phyloP scores from a whole-genome alignment of 2,329 filamentous ascomycete genomes.

The Phoma sp. region DNA sequence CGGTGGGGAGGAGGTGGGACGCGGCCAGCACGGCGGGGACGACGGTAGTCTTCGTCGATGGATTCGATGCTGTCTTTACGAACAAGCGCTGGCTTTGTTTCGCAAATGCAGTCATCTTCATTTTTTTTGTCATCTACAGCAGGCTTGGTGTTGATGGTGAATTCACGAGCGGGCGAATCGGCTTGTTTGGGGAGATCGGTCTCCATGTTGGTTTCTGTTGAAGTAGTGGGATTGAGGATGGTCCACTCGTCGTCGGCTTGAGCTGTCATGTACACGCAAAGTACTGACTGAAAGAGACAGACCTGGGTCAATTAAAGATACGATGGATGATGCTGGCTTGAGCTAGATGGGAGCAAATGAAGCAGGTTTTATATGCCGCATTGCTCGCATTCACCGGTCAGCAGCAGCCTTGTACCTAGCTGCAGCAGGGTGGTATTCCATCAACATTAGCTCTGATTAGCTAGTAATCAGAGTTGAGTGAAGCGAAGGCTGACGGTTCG shows the following conservation, averaged over 20 bases:
- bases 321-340: neutral
- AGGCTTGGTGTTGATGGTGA: neutral
- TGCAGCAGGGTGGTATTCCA: neutral
- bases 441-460: neutral
- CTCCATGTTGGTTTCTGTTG: slow-evolving; percentile 12
- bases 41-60: slow-evolving; percentile 15
- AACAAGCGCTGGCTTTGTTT: slow-evolving; percentile 6
- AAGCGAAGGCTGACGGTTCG: slow-evolving; percentile 11
- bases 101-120: slow-evolving; percentile 6
- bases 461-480: neutral
- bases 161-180: neutral
- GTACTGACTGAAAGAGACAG: neutral
- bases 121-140: slow-evolving; percentile 3
- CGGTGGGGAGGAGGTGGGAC: slow-evolving; percentile 3
- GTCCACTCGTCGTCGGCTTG: slow-evolving; percentile 30
- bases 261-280: slow-evolving; percentile 27
- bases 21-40: slow-evolving; percentile 15
- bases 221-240: slow-evolving; percentile 16
- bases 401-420: slow-evolving; percentile 2
- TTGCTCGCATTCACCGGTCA: neutral
- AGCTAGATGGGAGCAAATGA: neutral
- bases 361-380: slow-evolving; percentile 2
- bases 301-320: neutral
- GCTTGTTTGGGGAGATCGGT: slow-evolving; percentile 13
- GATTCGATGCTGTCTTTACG: slow-evolving; percentile 21